Conservation (phyloP, 805 yeast genomes). For the Alloascoidea hylecoeti region DNA sequence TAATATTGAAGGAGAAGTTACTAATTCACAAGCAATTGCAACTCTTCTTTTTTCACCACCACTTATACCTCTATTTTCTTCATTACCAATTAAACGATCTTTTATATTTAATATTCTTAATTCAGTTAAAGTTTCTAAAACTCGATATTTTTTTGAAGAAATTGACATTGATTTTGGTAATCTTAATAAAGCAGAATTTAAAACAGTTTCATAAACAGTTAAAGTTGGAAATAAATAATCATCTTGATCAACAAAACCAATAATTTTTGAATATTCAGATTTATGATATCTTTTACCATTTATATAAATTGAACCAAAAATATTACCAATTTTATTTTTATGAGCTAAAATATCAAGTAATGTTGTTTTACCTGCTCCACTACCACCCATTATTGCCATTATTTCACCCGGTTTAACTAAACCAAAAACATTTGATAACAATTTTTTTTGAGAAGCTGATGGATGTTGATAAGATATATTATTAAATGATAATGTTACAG, state of each 20-base stretch:
- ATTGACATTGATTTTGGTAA: slow-evolving; percentile 73
- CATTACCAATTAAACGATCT: slow-evolving; percentile 80
- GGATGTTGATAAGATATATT: slow-evolving; percentile 42
- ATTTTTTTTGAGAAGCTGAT: slow-evolving; percentile 31
- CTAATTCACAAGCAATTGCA: slow-evolving; percentile 86
- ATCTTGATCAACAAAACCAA: slow-evolving; percentile 95
- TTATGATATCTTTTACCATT: slow-evolving; percentile 41
- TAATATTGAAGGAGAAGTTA: slow-evolving; percentile 73
- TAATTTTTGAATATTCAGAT: slow-evolving; percentile 43
- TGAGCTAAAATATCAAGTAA: slow-evolving; percentile 82
- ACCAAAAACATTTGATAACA: slow-evolving; percentile 59
- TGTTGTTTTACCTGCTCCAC: slow-evolving; percentile 98
- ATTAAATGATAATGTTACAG: slow-evolving; percentile 67
- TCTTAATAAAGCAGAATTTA: slow-evolving; percentile 80
- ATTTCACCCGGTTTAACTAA: slow-evolving; percentile 77
- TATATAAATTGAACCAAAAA: slow-evolving; percentile 53
- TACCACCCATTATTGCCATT: slow-evolving; percentile 95
- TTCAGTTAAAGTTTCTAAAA: slow-evolving; percentile 73
- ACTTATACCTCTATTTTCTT: slow-evolving; percentile 80
- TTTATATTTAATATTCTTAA: slow-evolving; percentile 71
- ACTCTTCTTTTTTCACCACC: slow-evolving; percentile 91
- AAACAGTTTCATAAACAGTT: slow-evolving; percentile 90
- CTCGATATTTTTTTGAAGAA: slow-evolving; percentile 61
- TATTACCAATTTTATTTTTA: slow-evolving; percentile 65
- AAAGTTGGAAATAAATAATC: slow-evolving; percentile 82